Percentiles rank a stretch among this genome's conserved stretches.
Evolutionary conservation across 129 eudicot species (phyloP).

Genomic region (Daucus carota): DNA sequence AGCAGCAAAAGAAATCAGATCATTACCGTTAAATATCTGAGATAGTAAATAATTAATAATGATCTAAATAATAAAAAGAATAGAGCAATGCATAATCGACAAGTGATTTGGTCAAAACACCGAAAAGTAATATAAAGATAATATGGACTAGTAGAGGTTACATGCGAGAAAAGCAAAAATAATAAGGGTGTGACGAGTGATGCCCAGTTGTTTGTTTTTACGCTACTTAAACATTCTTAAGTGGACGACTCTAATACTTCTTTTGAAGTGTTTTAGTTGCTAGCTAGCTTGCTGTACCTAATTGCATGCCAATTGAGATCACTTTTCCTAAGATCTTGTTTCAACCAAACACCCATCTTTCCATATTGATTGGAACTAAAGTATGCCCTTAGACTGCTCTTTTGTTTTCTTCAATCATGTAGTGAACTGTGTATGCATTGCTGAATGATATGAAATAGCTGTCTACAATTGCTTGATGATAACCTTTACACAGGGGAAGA

Average conservation of each 20-base stretch:
- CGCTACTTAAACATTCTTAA: background rate
- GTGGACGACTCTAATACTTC: background rate
- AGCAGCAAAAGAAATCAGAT: no score
- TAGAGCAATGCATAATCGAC: background rate
- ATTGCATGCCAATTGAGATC: background rate
- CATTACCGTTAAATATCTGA: no score
- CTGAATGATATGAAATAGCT: background rate
- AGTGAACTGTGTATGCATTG: background rate
- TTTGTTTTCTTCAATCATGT: constrained; percentile 3
- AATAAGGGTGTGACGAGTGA: background rate
- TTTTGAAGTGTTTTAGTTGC: background rate
- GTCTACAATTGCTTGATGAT: background rate
- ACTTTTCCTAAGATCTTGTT: background rate
- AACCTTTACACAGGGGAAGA: background rate
- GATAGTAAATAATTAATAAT: no score
- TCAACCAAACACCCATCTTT: background rate
- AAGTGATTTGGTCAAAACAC: background rate
- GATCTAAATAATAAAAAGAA: no score
- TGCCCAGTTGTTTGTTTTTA: background rate
- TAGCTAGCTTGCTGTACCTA: background rate
- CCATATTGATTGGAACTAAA: background rate
- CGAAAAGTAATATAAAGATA: background rate
- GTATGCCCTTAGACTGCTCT: background rate
- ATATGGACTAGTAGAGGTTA: no score
- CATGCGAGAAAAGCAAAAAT: background rate